Evolutionary conservation across 2,329 filamentous ascomycete species (phyloP).

Genomic region (Helotiales sp.): DNA sequence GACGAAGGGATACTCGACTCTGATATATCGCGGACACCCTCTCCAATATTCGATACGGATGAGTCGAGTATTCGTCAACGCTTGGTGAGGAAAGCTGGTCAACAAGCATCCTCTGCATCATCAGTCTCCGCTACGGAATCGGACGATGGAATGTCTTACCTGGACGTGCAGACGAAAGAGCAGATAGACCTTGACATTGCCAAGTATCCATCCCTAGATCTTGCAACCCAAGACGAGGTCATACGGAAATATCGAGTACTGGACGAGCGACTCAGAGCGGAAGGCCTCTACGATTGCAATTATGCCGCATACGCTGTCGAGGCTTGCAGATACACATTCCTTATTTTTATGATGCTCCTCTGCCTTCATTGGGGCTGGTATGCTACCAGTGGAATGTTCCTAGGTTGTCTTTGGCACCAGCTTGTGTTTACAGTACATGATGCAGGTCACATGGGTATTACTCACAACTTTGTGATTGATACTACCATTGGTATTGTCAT

Average conservation of each 20-base stretch:
- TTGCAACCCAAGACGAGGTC: slow-evolving; percentile 71
- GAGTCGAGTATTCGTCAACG: slow-evolving; percentile 24
- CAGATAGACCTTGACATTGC: slow-evolving; percentile 74
- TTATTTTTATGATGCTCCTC: slow-evolving; percentile 62
- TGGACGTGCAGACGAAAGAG: slow-evolving; percentile 72
- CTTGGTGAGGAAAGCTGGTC: slow-evolving; percentile 11
- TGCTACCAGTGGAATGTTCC: slow-evolving; percentile 65
- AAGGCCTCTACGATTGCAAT: slow-evolving; percentile 81
- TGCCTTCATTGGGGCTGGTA: slow-evolving; percentile 68
- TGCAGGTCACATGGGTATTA: slow-evolving; percentile 96
- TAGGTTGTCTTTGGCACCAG: slow-evolving; percentile 92
- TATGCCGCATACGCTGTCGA: slow-evolving; percentile 81
- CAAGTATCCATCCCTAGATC: slow-evolving; percentile 79
- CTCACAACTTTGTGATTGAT: slow-evolving; percentile 82
- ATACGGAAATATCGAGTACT: slow-evolving; percentile 80
- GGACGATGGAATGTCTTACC: slow-evolving; percentile 59
- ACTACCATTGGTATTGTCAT: slow-evolving; percentile 86
- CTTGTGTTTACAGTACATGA: slow-evolving; percentile 93
- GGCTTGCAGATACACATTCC: slow-evolving; percentile 65
- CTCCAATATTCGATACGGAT: slow-evolving; percentile 35
- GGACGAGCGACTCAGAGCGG: slow-evolving; percentile 67
- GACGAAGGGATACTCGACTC: slow-evolving; percentile 27
- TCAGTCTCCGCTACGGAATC: slow-evolving; percentile 58
- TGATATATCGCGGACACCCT: slow-evolving; percentile 33
- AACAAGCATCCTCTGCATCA: slow-evolving; percentile 39